Evolutionary conservation across 176 grass and related monocot species (phyloP).

Genomic region (Tillandsia leiboldiana): DNA sequence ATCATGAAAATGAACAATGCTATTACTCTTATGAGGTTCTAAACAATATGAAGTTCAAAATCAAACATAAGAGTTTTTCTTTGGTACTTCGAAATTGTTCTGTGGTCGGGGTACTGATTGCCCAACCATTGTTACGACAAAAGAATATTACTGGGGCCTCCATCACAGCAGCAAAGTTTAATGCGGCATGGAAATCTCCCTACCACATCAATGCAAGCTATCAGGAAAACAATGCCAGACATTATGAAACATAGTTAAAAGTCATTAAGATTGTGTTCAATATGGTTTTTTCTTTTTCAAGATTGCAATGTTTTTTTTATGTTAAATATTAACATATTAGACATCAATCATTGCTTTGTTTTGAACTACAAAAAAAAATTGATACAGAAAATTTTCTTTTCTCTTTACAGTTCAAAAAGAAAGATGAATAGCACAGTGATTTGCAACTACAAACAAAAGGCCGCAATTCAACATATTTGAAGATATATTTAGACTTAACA

Average conservation of each 20-base stretch:
- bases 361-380: too few relatives aligned
- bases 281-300: too few relatives aligned
- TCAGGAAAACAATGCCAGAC: conserved; percentile 19
- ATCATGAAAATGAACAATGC: conserved; percentile 11
- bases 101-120: conserved; percentile 78
- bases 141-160: conserved; percentile 90
- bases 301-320: too few relatives aligned
- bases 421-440: too few relatives aligned
- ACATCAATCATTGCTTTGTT: too few relatives aligned
- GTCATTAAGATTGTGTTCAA: not conserved
- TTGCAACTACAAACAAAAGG: too few relatives aligned
- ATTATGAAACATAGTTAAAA: not conserved
- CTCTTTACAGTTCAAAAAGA: too few relatives aligned
- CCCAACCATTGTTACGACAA: conserved; percentile 99
- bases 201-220: conserved; percentile 18
- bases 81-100: conserved; percentile 92
- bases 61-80: not conserved
- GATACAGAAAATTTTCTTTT: too few relatives aligned
- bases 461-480: too few relatives aligned
- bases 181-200: conserved; percentile 91
- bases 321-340: too few relatives aligned
- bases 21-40: not conserved
- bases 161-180: conserved; percentile 85
- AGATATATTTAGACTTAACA: too few relatives aligned
- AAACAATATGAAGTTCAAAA: conserved; percentile 5